These are phyloP conservation scores for Solanum megistacrolobum DNA, from an alignment of 257 asterid species.

Conservation along the genomic window DNA sequence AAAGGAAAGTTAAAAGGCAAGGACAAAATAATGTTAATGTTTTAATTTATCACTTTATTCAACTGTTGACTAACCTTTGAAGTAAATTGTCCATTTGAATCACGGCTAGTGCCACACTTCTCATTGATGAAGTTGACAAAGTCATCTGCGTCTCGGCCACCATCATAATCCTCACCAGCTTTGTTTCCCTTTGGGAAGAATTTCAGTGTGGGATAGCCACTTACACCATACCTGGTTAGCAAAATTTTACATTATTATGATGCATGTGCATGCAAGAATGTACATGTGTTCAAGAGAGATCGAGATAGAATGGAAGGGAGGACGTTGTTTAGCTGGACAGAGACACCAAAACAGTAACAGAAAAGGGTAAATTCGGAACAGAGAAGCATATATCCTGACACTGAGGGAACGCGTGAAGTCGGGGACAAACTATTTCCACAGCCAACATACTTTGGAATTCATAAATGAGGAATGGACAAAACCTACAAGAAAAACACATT, in stretches of 20 bases:
- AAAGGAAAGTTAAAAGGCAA: slow-evolving; percentile 2
- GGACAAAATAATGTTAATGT: background rate
- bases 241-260: background rate
- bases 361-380: background rate
- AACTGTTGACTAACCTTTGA: slow-evolving; percentile 43
- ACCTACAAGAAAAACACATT: background rate
- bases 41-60: background rate
- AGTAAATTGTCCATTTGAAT: slow-evolving; percentile 66
- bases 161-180: slow-evolving; percentile 92
- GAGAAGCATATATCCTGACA: background rate
- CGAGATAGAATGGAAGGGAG: background rate
- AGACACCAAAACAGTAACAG: background rate
- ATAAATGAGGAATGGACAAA: background rate
- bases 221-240: slow-evolving; percentile 37
- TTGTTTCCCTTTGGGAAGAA: slow-evolving; percentile 94
- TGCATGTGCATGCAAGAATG: background rate
- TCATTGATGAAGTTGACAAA: slow-evolving; percentile 80
- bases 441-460: background rate
- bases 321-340: background rate
- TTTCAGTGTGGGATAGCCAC: slow-evolving; percentile 59
- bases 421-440: background rate
- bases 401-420: background rate
- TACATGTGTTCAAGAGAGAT: background rate
- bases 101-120: slow-evolving; percentile 83
- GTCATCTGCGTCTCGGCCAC: slow-evolving; percentile 52